Evolutionary conservation across 768 basidiomycete species (phyloP), one percentile per base, ranked within the genome.

Genomic region (Lepiota brunneoincarnata): DNA sequence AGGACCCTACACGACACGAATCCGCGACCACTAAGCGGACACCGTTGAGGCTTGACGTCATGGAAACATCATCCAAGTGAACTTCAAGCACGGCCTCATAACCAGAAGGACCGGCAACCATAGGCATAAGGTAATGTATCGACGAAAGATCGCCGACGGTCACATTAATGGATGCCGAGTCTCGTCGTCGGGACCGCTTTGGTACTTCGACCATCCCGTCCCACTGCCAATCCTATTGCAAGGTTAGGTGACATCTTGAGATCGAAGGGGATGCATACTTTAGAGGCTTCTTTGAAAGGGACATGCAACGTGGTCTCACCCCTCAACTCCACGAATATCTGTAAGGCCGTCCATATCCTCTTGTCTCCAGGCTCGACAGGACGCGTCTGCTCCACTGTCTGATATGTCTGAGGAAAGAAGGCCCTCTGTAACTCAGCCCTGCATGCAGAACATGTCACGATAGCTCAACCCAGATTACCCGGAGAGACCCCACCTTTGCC

Each of bases 241-340:
- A 21, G 23, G 7, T 18, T 56, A 41, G 54, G 47, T 23, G 10
- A 48, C 5, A 34, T 17, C 23, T 12, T 39, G n/a, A 44, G 20
- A 45, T 44, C 17, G 18, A 21, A 5, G 17, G 14, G 26, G 24
- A 9, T 15, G 45, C 42, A 51, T 58, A 86, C 89, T 78, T 98
- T 98, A 0, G 93, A 97, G 1, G 84, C 69, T 69, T 98, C 96
- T 9, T 93, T 83, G 54, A 95, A 95, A 2, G 96, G 96, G n/a
- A 97, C 74, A 38, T 90, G 80, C 9, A 98, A 63, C 0, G 80
- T 83, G 0, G 91, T 90, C 21, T 86, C 80, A 46, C 89, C 87
- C 7, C 84, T 78, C 39, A 98, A 73, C 67, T 93, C 89, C 20
- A 97, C 67, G 59, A 91, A 90, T 4, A 98, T 68, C 60, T 87